Evolutionary conservation across 352 stramenopile species (phyloP), one percentile per base, ranked within the genome.

Genomic region (Phytophthora constricta): DNA sequence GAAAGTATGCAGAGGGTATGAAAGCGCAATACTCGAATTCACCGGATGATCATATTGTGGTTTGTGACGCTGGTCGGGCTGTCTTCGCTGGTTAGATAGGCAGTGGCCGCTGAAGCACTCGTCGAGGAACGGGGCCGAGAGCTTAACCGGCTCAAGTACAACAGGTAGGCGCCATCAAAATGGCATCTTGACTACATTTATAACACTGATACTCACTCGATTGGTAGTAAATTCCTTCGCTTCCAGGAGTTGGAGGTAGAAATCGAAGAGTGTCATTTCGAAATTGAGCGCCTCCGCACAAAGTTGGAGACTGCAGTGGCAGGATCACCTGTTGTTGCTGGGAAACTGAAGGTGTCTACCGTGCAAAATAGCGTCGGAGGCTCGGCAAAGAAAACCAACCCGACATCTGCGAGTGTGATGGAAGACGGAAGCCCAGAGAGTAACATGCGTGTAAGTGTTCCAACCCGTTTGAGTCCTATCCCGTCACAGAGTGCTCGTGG

Each of bases 221-320:
- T 41, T 54, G 31, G 23, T 60, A 87, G 81, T 50, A 92, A 92
- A 57, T 92, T 90, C 56, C 74, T 92, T 58, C 81, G 80, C 2
- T 84, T 80, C 34, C 84, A 89, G 56, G 84, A 92, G 46, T 58
- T 89, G 5, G 79, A 90, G 33, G 46, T 81, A 28, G 79, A 92
- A 41, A 72, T 89, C 22, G 79, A 89, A 33, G 84, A 92, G 50
- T 87, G 78, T 27, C 68, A 82, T 31, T 33, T 22, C 9, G 84
- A 92, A 57, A 86, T 92, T 25, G 67, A 85, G 45, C 76, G 76
- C 4, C 62, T 92, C 25, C 67, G 75, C 26, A 53, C 51, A 4
- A 61, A 81, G 48, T 43, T 80, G 41, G 58, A 62, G 46, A 56
- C 69, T 5, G 55, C 33, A 4, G 33, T 25, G 3, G 7, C 23